phyloP scores from a whole-genome alignment of 257 asterid genomes.

The Agastache rugosa region DNA sequence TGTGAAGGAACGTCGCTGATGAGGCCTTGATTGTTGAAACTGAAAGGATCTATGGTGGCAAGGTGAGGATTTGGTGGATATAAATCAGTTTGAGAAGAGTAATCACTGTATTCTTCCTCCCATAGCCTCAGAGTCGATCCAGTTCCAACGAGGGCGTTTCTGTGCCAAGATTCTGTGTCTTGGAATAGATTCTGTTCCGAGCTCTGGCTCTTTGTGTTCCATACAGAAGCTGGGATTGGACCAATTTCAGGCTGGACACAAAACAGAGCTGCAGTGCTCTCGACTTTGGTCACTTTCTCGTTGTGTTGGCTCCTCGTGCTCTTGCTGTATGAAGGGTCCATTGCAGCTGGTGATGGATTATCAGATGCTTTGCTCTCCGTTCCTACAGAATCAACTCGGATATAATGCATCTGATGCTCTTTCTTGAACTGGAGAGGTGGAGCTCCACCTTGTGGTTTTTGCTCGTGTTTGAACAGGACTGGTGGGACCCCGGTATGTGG shows the following conservation, averaged over 20 bases:
- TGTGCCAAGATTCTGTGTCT: slow-evolving; percentile 42
- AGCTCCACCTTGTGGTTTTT: slow-evolving; percentile 34
- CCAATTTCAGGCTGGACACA: slow-evolving; percentile 48
- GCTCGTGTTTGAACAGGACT: slow-evolving; percentile 46
- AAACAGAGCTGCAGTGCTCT: slow-evolving; percentile 44
- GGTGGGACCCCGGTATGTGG: slow-evolving; percentile 39
- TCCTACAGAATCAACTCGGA: neutral
- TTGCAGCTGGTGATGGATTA: slow-evolving; percentile 27
- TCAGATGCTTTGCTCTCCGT: slow-evolving; percentile 34
- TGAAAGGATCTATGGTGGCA: slow-evolving; percentile 43
- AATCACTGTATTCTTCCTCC: slow-evolving; percentile 50
- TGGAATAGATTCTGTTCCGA: slow-evolving; percentile 45
- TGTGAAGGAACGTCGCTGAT: slow-evolving; percentile 49
- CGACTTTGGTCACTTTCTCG: slow-evolving; percentile 41
- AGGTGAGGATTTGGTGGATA: slow-evolving; percentile 40
- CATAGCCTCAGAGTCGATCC: slow-evolving; percentile 47
- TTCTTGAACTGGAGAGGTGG: slow-evolving; percentile 46
- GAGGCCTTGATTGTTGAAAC: slow-evolving; percentile 47
- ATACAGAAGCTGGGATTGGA: slow-evolving; percentile 41
- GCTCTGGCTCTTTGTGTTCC: slow-evolving; percentile 48
- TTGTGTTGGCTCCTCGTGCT: slow-evolving; percentile 29
- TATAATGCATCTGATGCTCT: slow-evolving; percentile 25
- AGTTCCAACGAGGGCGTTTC: slow-evolving; percentile 42
- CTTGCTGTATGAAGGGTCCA: slow-evolving; percentile 35
- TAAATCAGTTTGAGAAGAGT: slow-evolving; percentile 48